Evolutionary conservation across 257 asterid genomes (phyloP).

Genomic region (Ehretia macrophylla): DNA sequence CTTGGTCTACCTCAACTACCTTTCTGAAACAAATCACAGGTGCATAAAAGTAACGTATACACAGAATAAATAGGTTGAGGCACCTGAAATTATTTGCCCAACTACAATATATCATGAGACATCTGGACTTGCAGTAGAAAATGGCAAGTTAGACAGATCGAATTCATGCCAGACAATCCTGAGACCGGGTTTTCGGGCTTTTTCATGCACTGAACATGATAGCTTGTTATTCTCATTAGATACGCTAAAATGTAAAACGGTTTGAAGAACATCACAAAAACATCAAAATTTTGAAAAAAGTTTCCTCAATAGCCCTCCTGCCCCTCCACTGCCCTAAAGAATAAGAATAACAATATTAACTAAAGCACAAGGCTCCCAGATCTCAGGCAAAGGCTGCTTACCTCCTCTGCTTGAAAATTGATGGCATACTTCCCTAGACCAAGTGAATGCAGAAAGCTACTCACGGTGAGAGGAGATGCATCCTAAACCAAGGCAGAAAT

Average conservation of each 20-base stretch:
- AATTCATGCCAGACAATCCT: too few species aligned
- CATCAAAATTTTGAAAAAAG: background rate
- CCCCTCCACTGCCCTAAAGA: background rate
- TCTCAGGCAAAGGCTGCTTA: conserved; percentile 13
- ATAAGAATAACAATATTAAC: too few species aligned
- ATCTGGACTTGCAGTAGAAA: too few species aligned
- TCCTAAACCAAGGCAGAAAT: conserved; percentile 32
- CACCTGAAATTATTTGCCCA: too few species aligned
- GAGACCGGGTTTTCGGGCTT: background rate
- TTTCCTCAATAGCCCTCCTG: background rate
- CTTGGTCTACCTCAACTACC: too few species aligned
- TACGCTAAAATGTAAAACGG: background rate
- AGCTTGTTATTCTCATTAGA: too few species aligned
- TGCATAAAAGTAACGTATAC: too few species aligned
- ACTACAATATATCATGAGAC: too few species aligned
- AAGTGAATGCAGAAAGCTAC: conserved; percentile 50
- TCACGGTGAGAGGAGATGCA: conserved; percentile 38
- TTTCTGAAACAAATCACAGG: too few species aligned
- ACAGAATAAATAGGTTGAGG: too few species aligned
- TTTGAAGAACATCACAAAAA: background rate
- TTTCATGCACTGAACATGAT: background rate
- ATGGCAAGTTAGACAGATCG: too few species aligned
- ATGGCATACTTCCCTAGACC: conserved; percentile 62
- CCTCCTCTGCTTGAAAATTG: conserved; percentile 80
- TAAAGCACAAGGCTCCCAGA: too few species aligned